Conservation (phyloP, 495 filamentous ascomycete species). For the Chaetomium cochliodes region DNA sequence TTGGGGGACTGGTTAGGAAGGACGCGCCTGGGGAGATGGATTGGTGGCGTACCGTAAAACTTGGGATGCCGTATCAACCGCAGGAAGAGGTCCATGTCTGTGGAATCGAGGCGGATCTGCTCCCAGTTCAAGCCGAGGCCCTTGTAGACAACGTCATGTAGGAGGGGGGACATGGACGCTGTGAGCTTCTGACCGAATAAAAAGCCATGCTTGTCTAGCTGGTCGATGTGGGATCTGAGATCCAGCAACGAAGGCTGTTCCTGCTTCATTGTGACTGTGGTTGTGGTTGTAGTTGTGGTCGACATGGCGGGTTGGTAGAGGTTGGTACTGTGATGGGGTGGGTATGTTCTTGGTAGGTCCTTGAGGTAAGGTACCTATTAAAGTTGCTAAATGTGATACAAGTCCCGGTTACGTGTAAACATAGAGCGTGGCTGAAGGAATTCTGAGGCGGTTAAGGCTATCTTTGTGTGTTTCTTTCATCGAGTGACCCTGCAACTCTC, state of each 20-base stretch:
- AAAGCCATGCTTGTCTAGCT: conserved; percentile 51
- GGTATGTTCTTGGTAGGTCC: neutral
- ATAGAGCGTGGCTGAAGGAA: too few relatives aligned
- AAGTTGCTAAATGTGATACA: too few relatives aligned
- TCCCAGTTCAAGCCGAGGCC: conserved; percentile 58
- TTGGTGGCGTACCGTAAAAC: conserved; percentile 33
- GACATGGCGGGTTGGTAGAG: neutral
- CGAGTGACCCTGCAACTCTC: neutral
- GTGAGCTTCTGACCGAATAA: conserved; percentile 56
- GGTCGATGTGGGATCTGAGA: conserved; percentile 27
- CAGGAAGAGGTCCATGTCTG: conserved; percentile 46
- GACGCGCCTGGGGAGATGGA: too few relatives aligned
- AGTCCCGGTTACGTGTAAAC: too few relatives aligned
- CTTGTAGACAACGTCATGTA: conserved; percentile 65
- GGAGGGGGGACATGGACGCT: conserved; percentile 68
- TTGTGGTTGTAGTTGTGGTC: neutral
- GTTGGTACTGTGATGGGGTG: neutral
- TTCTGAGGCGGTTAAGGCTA: too few relatives aligned
- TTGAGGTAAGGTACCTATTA: too few relatives aligned
- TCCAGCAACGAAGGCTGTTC: conserved; percentile 6
- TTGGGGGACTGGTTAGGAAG: neutral
- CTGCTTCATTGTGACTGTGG: conserved; percentile 2
- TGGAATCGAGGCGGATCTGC: conserved; percentile 57
- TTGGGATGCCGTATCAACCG: conserved; percentile 35
- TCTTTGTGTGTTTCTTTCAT: too few relatives aligned